phyloP scores from a whole-genome alignment of 2,329 filamentous ascomycete genomes.

The Chaetothyriales sp. region DNA sequence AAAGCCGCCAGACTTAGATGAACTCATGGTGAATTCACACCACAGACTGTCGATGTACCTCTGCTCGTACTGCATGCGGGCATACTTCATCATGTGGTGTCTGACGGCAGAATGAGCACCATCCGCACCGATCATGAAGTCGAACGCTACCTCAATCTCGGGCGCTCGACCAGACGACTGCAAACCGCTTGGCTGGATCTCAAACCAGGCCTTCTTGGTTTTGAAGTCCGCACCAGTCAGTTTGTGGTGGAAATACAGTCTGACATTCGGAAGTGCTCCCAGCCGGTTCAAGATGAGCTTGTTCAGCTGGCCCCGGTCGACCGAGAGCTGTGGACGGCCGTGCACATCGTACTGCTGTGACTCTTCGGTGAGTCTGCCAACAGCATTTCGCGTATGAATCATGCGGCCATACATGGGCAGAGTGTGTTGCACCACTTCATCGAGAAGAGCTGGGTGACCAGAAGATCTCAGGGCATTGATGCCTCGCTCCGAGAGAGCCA shows the following conservation, averaged over 20 bases:
- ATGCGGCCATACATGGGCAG: constrained; percentile 94
- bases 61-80: constrained; percentile 80
- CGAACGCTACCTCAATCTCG: constrained; percentile 76
- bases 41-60: constrained; percentile 93
- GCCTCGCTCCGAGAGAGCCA: constrained; percentile 84
- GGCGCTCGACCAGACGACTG: constrained; percentile 23
- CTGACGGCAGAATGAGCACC: constrained; percentile 85
- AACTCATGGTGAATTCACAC: constrained; percentile 82
- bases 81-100: constrained; percentile 92
- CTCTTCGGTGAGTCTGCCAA: constrained; percentile 57
- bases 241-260: constrained; percentile 85
- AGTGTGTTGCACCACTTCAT: constrained; percentile 60
- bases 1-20: constrained; percentile 41
- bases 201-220: constrained; percentile 73
- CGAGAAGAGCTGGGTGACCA: constrained; percentile 52
- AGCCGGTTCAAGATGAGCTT: constrained; percentile 70
- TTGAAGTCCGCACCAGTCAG: constrained; percentile 79
- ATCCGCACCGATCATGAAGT: constrained; percentile 87
- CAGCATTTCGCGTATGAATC: constrained; percentile 63
- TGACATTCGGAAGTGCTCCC: constrained; percentile 74
- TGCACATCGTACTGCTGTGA: constrained; percentile 85
- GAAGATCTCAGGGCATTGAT: constrained; percentile 73
- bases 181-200: constrained; percentile 32
- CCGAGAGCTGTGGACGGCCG: constrained; percentile 74
- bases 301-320: constrained; percentile 75